These are phyloP conservation scores for Aspergillus hiratsukae DNA, from an alignment of 2,329 filamentous ascomycete species.

Conservation along the genomic window DNA sequence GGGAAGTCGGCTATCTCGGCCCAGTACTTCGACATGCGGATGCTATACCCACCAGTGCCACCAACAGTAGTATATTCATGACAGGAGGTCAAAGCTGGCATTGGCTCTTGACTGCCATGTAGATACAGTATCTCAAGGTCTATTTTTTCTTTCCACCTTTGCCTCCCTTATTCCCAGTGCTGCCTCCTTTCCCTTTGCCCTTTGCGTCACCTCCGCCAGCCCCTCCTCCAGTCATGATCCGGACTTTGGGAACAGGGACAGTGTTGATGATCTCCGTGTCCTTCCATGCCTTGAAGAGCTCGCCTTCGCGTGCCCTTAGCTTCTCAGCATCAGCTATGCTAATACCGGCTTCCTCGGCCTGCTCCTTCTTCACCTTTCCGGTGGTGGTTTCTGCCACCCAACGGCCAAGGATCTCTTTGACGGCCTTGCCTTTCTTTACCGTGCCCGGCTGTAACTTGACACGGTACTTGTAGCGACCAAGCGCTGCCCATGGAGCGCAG, in stretches of 20 bases:
- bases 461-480: constrained; percentile 79
- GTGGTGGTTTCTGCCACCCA: constrained; percentile 64
- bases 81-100: not conserved
- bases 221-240: constrained; percentile 69
- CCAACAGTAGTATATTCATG: not conserved
- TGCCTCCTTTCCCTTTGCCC: constrained; percentile 35
- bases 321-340: constrained; percentile 60
- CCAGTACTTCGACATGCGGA: not conserved
- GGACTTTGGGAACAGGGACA: constrained; percentile 74
- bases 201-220: constrained; percentile 36
- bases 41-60: not conserved
- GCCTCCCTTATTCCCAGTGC: constrained; percentile 22
- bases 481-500: constrained; percentile 60
- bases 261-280: constrained; percentile 76
- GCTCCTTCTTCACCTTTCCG: constrained; percentile 44
- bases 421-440: constrained; percentile 89
- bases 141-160: constrained; percentile 41
- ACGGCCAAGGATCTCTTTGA: constrained; percentile 79
- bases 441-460: constrained; percentile 87
- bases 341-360: constrained; percentile 53
- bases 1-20: too few species aligned
- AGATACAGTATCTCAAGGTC: not conserved
- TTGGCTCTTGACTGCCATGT: not conserved
- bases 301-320: constrained; percentile 82
- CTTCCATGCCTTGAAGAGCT: constrained; percentile 75